Base-by-base conservation (phyloP, 2,329 filamentous ascomycete species). In the Clonostachys byssicola region DNA sequence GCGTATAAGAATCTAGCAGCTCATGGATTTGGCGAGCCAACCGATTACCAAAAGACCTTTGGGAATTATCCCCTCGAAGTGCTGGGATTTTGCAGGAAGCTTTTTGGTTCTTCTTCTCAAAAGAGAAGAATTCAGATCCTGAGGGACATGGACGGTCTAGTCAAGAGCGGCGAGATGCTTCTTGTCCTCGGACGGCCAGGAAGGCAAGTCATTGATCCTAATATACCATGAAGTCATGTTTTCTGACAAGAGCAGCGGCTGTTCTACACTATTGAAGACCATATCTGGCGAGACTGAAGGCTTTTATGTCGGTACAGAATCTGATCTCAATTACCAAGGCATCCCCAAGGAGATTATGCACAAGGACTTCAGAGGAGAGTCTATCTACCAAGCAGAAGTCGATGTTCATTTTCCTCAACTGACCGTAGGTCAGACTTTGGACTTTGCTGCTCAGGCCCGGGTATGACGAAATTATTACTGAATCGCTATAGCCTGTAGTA, bases 371-470 rank as follows among this genome's bases (percentile, higher is more conserved):
- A 42, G 51, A 81, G 82, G 83, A 42, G 82, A 86, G 59, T 78
- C 79, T 34, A 85, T 85, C 54, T 86, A 85, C 61, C 83, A 78
- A 0, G 80, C 81, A 38, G 81, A 85, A 60, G 80, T 81, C 12
- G 83, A 86, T 55, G 74, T 79, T 8, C 79, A 83, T 58, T 83
- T 83, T 52, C 76, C 80, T 2, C 71, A 73, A 54, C 59, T 85
- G 51, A 77, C 73, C 6, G 80, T 84, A 12, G 78, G 77, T 46
- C 76, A 85, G 52, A 85, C 81, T 0, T 67, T 85, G 9, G 74
- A 73, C 51, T 83, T 84, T 46, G 81, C 81, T n/a, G 80, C 81
- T 7, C 67, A 73, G 7, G 77, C 79, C 16, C 64, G 76, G 47
- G 68, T 73, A 16, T 75, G 76, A 1, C 66, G 67, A 39, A 60